A percentile compares a stretch with the other conserved stretches of the same genome.
Conservation (phyloP, 495 filamentous ascomycete species). For the Annulohypoxylon bovei region DNA sequence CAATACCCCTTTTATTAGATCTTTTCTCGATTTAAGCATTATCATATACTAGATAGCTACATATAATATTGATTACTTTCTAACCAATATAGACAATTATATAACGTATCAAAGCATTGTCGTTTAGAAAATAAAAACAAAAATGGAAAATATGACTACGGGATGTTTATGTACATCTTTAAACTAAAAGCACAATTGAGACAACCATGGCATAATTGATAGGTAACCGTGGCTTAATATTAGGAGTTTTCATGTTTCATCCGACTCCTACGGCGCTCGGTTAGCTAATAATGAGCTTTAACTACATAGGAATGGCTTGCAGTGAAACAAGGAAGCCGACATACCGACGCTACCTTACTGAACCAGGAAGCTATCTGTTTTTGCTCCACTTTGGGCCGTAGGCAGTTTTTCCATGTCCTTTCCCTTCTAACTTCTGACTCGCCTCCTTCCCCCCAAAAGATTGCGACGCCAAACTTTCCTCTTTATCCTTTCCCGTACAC, state of each 20-base stretch:
- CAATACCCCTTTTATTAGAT: neutral
- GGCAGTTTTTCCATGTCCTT: conserved; percentile 10
- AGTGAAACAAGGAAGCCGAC: conserved; percentile 42
- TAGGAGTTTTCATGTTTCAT: neutral
- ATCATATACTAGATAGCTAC: neutral
- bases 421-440: conserved; percentile 14
- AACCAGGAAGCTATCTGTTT: conserved; percentile 15
- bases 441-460: conserved; percentile 28
- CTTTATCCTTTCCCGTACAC: conserved; percentile 16
- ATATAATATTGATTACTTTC: neutral
- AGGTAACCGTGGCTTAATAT: neutral
- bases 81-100: neutral
- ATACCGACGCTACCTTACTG: conserved; percentile 26
- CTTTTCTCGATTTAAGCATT: neutral
- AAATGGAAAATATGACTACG: too few species aligned
- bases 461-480: conserved; percentile 31
- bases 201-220: neutral
- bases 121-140: too few species aligned
- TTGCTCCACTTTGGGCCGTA: conserved; percentile 24
- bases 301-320: neutral
- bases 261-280: neutral
- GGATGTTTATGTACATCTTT: too few species aligned
- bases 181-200: neutral
- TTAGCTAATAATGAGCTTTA: neutral
- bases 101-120: too few species aligned